Percentiles rank a stretch among this genome's conserved stretches.
These are phyloP conservation scores for Candolleomyces eurysporus DNA, from an alignment of 768 basidiomycete genomes.

Conservation along the genomic window DNA sequence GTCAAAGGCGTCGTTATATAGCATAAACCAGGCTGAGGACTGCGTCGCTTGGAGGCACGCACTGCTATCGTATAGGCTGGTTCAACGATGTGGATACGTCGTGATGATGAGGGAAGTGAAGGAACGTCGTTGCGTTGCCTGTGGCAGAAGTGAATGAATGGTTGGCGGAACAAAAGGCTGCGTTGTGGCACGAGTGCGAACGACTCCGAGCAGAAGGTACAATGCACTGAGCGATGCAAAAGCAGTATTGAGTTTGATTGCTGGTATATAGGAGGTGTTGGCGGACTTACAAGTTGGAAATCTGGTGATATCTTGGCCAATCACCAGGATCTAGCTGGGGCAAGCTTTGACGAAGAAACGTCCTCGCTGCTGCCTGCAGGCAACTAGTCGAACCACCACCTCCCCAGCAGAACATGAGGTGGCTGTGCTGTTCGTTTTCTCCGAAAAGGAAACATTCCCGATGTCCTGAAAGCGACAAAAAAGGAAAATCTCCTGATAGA, in stretches of 20 bases:
- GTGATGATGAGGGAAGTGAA: background rate
- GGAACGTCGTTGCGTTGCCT: too few relatives aligned
- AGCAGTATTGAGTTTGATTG: too few relatives aligned
- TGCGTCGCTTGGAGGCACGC: background rate
- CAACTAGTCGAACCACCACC: background rate
- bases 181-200: too few relatives aligned
- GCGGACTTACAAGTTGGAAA: background rate
- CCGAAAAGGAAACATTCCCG: background rate
- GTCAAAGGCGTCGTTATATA: slow-evolving; percentile 13
- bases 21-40: slow-evolving; percentile 1
- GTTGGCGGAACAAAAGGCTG: too few relatives aligned
- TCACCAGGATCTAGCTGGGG: background rate
- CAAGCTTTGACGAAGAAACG: background rate
- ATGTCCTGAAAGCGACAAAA: background rate
- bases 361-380: background rate
- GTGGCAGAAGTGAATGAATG: too few relatives aligned
- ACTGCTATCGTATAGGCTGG: background rate
- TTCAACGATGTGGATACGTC: background rate
- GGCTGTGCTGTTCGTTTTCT: background rate
- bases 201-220: too few relatives aligned
- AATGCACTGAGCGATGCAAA: too few relatives aligned
- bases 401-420: background rate
- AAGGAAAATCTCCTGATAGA: background rate
- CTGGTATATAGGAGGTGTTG: too few relatives aligned
- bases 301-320: background rate